Conservation (phyloP, 441 rosid genomes). For the Croton setiger region DNA sequence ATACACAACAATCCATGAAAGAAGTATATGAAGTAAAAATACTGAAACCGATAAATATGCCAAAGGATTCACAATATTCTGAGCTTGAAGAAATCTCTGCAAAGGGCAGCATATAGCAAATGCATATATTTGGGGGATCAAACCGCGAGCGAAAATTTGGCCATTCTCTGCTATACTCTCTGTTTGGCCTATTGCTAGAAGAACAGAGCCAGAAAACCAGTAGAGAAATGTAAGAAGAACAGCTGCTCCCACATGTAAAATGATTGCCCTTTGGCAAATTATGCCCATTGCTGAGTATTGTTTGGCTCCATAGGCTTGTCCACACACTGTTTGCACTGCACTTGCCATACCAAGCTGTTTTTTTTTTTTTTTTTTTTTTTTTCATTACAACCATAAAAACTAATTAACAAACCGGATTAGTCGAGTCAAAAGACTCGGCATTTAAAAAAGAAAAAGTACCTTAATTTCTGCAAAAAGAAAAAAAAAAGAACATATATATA, state of each 20-base stretch:
- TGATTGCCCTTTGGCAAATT: slow-evolving; percentile 78
- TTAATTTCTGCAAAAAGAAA: too few relatives aligned
- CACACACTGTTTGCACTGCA: slow-evolving; percentile 95
- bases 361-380: too few relatives aligned
- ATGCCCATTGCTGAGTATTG: slow-evolving; percentile 76
- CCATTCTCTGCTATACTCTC: slow-evolving; percentile 58
- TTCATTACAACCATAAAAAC: too few relatives aligned
- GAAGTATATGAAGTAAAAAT: slow-evolving; percentile 58
- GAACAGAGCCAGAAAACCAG: slow-evolving; percentile 65
- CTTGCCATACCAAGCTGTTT: slow-evolving; percentile 96
- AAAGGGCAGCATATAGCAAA: slow-evolving; percentile 77
- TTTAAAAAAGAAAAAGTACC: too few relatives aligned
- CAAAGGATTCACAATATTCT: slow-evolving; percentile 88
- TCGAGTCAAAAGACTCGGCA: too few relatives aligned
- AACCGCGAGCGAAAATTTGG: slow-evolving; percentile 66
- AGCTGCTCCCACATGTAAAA: slow-evolving; percentile 75
- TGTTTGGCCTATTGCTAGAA: slow-evolving; percentile 60
- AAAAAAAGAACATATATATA: too few relatives aligned
- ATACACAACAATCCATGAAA: slow-evolving; percentile 60
- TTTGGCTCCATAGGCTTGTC: slow-evolving; percentile 91
- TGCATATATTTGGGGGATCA: slow-evolving; percentile 85
- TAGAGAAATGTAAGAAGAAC: slow-evolving; percentile 66
- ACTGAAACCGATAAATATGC: slow-evolving; percentile 82
- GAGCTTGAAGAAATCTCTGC: slow-evolving; percentile 95
- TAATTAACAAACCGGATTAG: too few relatives aligned